Evolutionary conservation across 805 yeast genomes (phyloP).

Genomic region (Saturnispora sekii): DNA sequence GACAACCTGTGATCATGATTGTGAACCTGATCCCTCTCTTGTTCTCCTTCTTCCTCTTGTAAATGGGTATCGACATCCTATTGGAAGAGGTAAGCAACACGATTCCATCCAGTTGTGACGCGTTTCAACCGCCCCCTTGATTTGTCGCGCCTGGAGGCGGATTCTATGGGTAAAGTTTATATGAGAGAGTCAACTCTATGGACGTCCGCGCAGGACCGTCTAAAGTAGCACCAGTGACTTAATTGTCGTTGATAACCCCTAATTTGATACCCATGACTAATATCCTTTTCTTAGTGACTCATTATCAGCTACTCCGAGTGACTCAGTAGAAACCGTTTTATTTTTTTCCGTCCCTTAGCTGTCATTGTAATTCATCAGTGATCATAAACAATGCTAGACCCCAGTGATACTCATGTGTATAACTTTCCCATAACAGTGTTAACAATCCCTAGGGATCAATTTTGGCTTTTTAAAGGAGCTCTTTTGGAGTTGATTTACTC

Average conservation of each 20-base stretch:
- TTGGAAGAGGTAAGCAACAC: neutral
- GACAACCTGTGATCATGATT: conserved; percentile 60
- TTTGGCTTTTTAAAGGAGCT: conserved; percentile 45
- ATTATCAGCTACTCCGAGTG: no score
- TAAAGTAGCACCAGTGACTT: no score
- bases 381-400: conserved; percentile 10
- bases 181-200: neutral
- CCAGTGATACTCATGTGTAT: conserved; percentile 35
- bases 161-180: no score
- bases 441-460: conserved; percentile 42
- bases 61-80: conserved; percentile 5
- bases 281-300: no score
- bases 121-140: neutral
- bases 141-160: no score
- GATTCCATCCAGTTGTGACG: neutral
- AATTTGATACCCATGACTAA: no score
- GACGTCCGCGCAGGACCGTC: neutral
- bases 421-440: conserved; percentile 38
- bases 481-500: conserved; percentile 37
- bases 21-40: conserved; percentile 69
- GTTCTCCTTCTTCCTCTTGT: conserved; percentile 53
- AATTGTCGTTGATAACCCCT: no score
- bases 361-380: neutral
- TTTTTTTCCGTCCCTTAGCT: neutral
- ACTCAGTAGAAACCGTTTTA: no score